A percentile compares a stretch with the other conserved stretches of the same genome.
Evolutionary conservation across 495 filamentous ascomycete genomes (phyloP).

Genomic region (Hypoxylon lienhwacheense): DNA sequence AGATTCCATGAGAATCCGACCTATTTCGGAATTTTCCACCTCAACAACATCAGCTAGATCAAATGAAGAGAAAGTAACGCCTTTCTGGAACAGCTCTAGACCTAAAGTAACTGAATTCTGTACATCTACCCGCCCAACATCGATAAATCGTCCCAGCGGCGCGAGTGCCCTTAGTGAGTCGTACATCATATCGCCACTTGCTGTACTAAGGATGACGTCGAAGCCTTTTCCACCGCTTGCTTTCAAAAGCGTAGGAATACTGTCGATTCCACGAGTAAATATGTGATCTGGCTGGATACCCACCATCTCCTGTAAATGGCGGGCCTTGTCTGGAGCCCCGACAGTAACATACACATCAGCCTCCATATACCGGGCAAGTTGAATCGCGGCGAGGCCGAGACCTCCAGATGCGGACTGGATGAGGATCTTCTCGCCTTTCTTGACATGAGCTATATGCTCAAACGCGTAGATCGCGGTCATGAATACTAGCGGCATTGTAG

Average conservation of each 20-base stretch:
- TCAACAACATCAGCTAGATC: constrained; percentile 26
- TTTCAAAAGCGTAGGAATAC: background rate
- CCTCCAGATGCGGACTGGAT: constrained; percentile 60
- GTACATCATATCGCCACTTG: constrained; percentile 12
- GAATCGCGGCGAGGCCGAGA: constrained; percentile 60
- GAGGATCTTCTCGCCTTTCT: constrained; percentile 55
- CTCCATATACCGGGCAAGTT: constrained; percentile 51
- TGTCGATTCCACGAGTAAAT: no score
- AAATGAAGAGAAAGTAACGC: constrained; percentile 25
- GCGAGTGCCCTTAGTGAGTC: constrained; percentile 23
- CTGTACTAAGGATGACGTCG: constrained; percentile 31
- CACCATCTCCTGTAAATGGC: background rate
- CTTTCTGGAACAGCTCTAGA: constrained; percentile 27
- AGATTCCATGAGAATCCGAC: constrained; percentile 26
- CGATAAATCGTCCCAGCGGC: constrained; percentile 27
- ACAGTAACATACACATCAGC: constrained; percentile 47
- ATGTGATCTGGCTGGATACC: background rate
- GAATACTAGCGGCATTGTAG: constrained; percentile 50
- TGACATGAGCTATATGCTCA: constrained; percentile 26
- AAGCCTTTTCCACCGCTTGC: constrained; percentile 5
- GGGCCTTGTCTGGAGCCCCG: background rate
- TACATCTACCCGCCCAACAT: constrained; percentile 26
- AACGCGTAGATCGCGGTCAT: constrained; percentile 52
- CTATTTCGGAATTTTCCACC: constrained; percentile 16
- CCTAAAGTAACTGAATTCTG: background rate